Evolutionary conservation across 164 flowering plant species (phyloP), one percentile per base, ranked within the genome.

Genomic region (Chloranthus sessilifolius): DNA sequence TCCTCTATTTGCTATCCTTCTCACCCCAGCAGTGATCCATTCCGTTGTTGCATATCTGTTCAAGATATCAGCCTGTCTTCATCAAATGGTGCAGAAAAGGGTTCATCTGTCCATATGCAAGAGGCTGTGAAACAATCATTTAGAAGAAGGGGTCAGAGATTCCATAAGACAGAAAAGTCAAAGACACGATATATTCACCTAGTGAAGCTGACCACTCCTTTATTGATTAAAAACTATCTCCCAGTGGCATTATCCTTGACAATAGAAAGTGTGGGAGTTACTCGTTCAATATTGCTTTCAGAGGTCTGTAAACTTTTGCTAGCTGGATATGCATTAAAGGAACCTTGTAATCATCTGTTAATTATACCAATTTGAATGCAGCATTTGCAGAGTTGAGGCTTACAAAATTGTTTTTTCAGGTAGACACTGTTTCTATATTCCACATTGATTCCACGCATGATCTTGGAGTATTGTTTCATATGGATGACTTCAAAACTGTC

Each of bases 1-100:
- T 79, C 99, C 28, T 80, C 81, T 68, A 89, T 81, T 55, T 92
- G 95, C 67, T 88, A 92, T 75, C 99, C 99, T 36, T 80, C 86
- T 64, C 77, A 72, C 66, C 86, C 88, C 47, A 92, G 86, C 62
- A 75, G 74, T 58, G 85, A 86, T 56, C 86, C 94, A 17, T 92
- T 92, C 56, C 89, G 95, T 22, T 92, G 95, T 58, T 92, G 95
- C 73, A 53, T 92, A 53, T 79, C 95, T n/a, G 74, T 88, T 46
- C 72, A 71, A 53, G 76, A 66, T 59, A 71, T 74, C 40, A 47
- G 55, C 60, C 61, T 88, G 35, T 73, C 72, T 62, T 65, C 74
- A 31, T 62, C 61, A 46, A 56, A 31, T 31, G 50, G 53, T 35
- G 30, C 37, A 43, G 68, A 27, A 59, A 68, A 56, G 41, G 64